A percentile compares a stretch with the other conserved stretches of the same genome.
Evolutionary conservation across 2,329 filamentous ascomycete species (phyloP).

Genomic region (Huntiella omanensis): DNA sequence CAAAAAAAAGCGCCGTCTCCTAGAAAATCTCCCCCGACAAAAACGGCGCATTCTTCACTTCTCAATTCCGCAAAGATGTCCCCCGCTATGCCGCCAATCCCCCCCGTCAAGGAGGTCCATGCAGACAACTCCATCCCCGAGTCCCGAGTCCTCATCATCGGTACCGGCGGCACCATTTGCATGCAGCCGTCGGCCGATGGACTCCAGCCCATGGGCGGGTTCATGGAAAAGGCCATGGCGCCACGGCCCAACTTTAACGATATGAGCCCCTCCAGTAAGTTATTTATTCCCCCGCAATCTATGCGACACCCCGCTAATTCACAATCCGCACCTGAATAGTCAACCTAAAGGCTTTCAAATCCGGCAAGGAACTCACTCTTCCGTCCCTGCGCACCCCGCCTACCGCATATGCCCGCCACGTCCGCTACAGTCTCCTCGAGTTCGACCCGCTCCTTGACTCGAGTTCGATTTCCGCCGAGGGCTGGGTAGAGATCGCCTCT

Average conservation of each 20-base stretch:
- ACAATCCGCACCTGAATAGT: slow-evolving; percentile 17
- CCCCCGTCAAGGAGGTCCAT: slow-evolving; percentile 10
- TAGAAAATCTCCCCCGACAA: background rate
- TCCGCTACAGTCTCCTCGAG: slow-evolving; percentile 70
- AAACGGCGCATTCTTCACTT: background rate
- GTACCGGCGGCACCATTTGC: slow-evolving; percentile 80
- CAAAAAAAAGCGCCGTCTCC: no score
- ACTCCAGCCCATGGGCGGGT: slow-evolving; percentile 61
- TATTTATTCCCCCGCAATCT: background rate
- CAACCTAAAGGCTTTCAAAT: slow-evolving; percentile 30
- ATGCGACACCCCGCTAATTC: background rate
- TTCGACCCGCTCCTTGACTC: slow-evolving; percentile 75
- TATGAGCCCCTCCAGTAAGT: slow-evolving; percentile 18
- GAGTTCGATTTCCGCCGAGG: slow-evolving; percentile 69
- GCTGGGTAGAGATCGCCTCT: slow-evolving; percentile 69
- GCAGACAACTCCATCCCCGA: slow-evolving; percentile 34
- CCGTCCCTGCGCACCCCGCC: slow-evolving; percentile 60
- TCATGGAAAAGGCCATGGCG: slow-evolving; percentile 65
- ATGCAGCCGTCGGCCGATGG: slow-evolving; percentile 72
- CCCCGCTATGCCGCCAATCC: slow-evolving; percentile 5
- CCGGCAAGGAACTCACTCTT: slow-evolving; percentile 32
- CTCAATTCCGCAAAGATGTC: slow-evolving; percentile 4
- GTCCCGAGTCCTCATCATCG: slow-evolving; percentile 71
- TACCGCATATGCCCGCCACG: slow-evolving; percentile 60
- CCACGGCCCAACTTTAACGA: slow-evolving; percentile 78